Evolutionary conservation across 2,329 filamentous ascomycete genomes (phyloP).

Genomic region (Penicillium sp.): DNA sequence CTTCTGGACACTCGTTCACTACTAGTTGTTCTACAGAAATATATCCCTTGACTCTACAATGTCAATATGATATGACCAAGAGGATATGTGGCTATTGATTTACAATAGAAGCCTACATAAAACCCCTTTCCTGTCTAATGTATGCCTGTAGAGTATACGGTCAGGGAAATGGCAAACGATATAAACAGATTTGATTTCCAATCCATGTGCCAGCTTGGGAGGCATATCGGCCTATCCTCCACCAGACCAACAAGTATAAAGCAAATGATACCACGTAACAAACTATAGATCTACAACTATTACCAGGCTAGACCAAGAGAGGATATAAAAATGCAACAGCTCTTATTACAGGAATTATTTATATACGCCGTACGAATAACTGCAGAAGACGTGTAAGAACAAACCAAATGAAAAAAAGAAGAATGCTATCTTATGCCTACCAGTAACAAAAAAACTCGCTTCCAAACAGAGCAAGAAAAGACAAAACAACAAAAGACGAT

Average conservation of each 20-base stretch:
- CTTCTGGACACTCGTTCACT: no score
- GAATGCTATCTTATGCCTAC: conserved; percentile 30
- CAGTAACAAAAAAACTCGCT: conserved; percentile 25
- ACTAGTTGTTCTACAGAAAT: background rate
- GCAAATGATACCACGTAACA: background rate
- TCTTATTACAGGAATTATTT: conserved; percentile 13
- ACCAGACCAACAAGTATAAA: background rate
- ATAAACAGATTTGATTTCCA: background rate
- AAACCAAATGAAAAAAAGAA: conserved; percentile 13
- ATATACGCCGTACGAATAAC: conserved; percentile 18
- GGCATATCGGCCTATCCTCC: background rate
- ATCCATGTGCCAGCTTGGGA: background rate
- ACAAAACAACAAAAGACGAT: conserved; percentile 18
- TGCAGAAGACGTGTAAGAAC: conserved; percentile 5
- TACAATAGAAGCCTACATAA: background rate
- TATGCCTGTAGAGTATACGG: background rate
- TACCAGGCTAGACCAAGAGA: background rate
- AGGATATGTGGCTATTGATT: background rate
- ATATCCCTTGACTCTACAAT: background rate
- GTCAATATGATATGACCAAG: background rate
- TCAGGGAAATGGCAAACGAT: background rate
- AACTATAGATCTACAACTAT: background rate
- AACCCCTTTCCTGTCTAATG: background rate
- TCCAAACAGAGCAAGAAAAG: conserved; percentile 27
- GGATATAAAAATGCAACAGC: background rate